Conservation (phyloP, 225 moss, liverwort and hornwort genomes). For the Pseudoscleropodium purum region DNA sequence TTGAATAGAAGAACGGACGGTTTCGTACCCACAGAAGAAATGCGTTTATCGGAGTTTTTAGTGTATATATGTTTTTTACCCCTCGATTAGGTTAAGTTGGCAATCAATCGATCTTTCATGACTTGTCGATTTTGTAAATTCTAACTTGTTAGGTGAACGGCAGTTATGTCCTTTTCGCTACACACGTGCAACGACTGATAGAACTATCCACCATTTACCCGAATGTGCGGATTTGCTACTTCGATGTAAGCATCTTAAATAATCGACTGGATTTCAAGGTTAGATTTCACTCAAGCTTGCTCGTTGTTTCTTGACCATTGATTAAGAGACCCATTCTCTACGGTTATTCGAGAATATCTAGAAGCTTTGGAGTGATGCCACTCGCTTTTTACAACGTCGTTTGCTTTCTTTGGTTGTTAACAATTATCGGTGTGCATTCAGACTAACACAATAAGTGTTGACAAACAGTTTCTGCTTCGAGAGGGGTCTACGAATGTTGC, state of each 20-base stretch:
- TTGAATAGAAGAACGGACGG: neutral
- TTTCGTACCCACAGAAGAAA: neutral
- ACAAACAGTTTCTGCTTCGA: conserved; percentile 62
- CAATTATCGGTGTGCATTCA: neutral
- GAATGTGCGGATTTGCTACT: conserved; percentile 65
- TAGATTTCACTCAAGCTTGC: neutral
- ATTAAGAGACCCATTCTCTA: neutral
- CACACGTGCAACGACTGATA: conserved; percentile 73
- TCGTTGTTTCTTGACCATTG: neutral
- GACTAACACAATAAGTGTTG: conserved; percentile 1
- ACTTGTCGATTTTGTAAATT: neutral
- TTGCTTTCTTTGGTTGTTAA: neutral
- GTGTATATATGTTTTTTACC: neutral
- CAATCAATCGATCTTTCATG: neutral
- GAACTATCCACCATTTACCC: conserved; percentile 72
- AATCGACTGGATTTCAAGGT: conserved; percentile 82
- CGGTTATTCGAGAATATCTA: neutral
- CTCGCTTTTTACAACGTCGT: neutral
- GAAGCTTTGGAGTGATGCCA: neutral
- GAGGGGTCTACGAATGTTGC: conserved; percentile 66
- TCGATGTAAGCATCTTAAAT: conserved; percentile 49
- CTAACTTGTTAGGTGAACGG: neutral
- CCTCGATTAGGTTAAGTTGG: neutral
- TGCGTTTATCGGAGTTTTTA: neutral
- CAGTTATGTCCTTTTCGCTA: conserved; percentile 94